A percentile compares a stretch with the other conserved stretches of the same genome.
Evolutionary conservation across 2,329 filamentous ascomycete species (phyloP).

Genomic region (Talaromyces rugulosus): DNA sequence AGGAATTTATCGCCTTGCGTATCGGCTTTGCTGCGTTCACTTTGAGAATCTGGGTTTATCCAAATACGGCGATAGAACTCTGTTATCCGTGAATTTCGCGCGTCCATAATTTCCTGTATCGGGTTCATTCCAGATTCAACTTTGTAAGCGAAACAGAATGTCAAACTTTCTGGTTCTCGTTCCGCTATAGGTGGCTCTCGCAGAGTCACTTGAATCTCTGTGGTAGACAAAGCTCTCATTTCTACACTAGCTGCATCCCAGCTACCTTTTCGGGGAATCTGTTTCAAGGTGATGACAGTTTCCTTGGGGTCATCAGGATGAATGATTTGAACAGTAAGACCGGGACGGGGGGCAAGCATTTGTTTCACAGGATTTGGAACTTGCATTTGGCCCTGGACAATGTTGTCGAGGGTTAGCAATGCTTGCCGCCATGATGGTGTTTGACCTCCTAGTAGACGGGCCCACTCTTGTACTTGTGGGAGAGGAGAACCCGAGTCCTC

Average conservation of each 20-base stretch:
- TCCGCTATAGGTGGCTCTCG: constrained; percentile 33
- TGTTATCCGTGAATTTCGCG: constrained; percentile 95
- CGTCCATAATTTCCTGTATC: constrained; percentile 92
- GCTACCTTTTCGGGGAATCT: neutral
- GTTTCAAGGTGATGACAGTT: constrained; percentile 50
- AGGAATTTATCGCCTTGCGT: neutral
- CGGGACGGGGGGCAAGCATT: constrained; percentile 79
- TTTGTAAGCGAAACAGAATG: constrained; percentile 80
- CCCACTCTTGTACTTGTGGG: constrained; percentile 49
- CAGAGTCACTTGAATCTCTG: neutral
- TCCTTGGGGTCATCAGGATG: constrained; percentile 76
- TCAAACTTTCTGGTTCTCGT: constrained; percentile 81
- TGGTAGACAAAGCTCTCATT: neutral
- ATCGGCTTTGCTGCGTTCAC: neutral
- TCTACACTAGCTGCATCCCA: neutral
- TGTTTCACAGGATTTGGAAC: constrained; percentile 93
- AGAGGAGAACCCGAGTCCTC: neutral
- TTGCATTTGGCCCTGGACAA: constrained; percentile 95
- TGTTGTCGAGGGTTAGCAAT: constrained; percentile 85
- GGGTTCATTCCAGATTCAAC: constrained; percentile 57
- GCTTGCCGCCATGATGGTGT: constrained; percentile 91
- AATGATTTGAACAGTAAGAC: constrained; percentile 82
- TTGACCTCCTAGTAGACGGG: constrained; percentile 71
- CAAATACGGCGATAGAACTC: constrained; percentile 98
- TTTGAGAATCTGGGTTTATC: constrained; percentile 78